These are phyloP conservation scores for Claviceps sorghi DNA, from an alignment of 2,329 filamentous ascomycete species.

Conservation along the genomic window DNA sequence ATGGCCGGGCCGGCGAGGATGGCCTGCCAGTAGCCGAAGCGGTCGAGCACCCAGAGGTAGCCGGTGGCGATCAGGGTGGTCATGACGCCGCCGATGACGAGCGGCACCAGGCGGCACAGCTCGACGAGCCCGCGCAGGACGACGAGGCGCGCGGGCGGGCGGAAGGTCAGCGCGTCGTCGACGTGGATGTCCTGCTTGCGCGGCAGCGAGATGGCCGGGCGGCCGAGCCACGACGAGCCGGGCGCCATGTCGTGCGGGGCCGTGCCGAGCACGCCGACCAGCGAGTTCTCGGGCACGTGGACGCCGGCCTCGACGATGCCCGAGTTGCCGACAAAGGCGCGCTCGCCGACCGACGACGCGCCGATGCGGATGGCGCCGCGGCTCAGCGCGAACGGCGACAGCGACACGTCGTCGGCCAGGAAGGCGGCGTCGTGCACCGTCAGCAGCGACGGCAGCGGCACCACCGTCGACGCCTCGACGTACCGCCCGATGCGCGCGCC, in stretches of 20 bases:
- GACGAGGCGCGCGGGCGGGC: slow-evolving; percentile 7
- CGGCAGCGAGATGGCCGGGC: slow-evolving; percentile 10
- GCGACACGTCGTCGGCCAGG: slow-evolving; percentile 10
- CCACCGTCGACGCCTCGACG: slow-evolving; percentile 10
- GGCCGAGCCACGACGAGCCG: slow-evolving; percentile 11
- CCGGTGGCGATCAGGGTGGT: slow-evolving; percentile 1
- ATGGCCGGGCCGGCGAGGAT: slow-evolving; percentile 6
- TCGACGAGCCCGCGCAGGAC: slow-evolving; percentile 8
- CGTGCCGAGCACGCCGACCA: slow-evolving; percentile 10
- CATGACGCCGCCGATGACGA: slow-evolving; percentile 6
- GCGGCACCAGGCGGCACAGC: slow-evolving; percentile 7
- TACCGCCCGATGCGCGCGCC: slow-evolving; percentile 9
- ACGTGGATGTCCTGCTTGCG: slow-evolving; percentile 6
- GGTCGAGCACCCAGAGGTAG: slow-evolving; percentile 5
- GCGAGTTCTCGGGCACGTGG: slow-evolving; percentile 6
- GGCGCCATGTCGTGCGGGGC: slow-evolving; percentile 7
- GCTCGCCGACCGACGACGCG: slow-evolving; percentile 5
- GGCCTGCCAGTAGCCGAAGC: slow-evolving; percentile 6
- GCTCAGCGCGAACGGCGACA: slow-evolving; percentile 9
- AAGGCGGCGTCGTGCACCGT: slow-evolving; percentile 10
- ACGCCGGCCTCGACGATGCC: slow-evolving; percentile 9
- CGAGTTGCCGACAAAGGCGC: slow-evolving; percentile 11
- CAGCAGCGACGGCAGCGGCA: slow-evolving; percentile 9
- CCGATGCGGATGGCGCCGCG: slow-evolving; percentile 7
- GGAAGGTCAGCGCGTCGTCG: slow-evolving; percentile 10